A percentile compares a stretch with the other conserved stretches of the same genome.
Evolutionary conservation across 2,329 filamentous ascomycete genomes (phyloP).

Genomic region (Metarhizium sp.): DNA sequence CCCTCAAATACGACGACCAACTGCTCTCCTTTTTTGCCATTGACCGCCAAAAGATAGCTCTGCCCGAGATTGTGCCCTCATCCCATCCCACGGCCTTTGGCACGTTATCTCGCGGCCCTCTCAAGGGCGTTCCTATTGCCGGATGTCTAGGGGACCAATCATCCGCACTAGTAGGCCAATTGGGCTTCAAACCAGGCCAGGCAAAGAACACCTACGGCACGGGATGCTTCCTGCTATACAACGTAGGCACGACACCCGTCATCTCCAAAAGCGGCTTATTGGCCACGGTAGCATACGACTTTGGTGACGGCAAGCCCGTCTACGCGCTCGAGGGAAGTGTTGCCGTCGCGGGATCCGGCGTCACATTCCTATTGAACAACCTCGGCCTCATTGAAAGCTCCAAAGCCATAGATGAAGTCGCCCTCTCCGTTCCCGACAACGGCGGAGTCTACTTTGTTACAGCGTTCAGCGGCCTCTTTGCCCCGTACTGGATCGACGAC

Average conservation of each 20-base stretch:
- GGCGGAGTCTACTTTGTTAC: conserved; percentile 83
- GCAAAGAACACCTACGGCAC: conserved; percentile 92
- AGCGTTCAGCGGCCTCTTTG: conserved; percentile 83
- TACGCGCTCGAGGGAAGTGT: conserved; percentile 82
- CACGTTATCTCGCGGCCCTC: conserved; percentile 49
- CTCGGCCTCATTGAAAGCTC: conserved; percentile 47
- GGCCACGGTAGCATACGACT: conserved; percentile 80
- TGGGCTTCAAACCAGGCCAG: conserved; percentile 70
- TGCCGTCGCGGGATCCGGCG: conserved; percentile 70
- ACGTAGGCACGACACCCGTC: conserved; percentile 76
- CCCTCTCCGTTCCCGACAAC: conserved; percentile 53
- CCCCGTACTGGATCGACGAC: conserved; percentile 92
- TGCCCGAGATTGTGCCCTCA: conserved; percentile 79
- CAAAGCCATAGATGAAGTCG: conserved; percentile 39
- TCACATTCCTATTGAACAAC: conserved; percentile 65
- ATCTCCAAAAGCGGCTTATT: conserved; percentile 76
- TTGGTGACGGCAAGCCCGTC: conserved; percentile 53
- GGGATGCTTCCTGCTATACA: conserved; percentile 83
- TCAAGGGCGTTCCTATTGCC: conserved; percentile 66
- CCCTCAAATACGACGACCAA: conserved; percentile 67
- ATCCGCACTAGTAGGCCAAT: conserved; percentile 75
- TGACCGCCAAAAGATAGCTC: conserved; percentile 53
- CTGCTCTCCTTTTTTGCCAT: conserved; percentile 74
- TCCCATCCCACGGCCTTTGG: conserved; percentile 69
- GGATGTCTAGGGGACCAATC: conserved; percentile 84